Conservation (phyloP, 2,329 filamentous ascomycete species). For the Fusarium sp. region DNA sequence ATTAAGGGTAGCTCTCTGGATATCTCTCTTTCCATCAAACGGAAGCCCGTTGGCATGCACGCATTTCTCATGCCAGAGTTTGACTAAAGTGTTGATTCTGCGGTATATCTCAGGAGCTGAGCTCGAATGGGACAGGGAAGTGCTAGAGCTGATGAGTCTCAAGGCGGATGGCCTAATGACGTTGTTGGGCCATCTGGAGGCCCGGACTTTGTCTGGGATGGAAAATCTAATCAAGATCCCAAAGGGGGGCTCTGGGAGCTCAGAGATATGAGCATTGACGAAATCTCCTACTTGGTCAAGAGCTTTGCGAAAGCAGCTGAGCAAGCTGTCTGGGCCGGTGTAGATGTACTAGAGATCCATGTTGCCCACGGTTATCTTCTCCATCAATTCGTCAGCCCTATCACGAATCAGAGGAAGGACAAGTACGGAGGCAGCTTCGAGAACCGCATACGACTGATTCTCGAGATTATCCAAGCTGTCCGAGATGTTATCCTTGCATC, state of each 20-base stretch:
- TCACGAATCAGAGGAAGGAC: neutral
- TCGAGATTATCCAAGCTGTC: neutral
- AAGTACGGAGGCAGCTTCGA: neutral
- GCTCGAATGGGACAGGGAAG: neutral
- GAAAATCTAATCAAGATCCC: neutral
- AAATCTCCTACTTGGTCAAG: neutral
- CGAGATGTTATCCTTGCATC: neutral
- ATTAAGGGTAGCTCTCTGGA: neutral
- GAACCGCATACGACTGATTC: neutral
- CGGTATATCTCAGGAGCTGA: neutral
- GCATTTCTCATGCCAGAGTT: neutral
- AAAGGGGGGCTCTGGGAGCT: neutral
- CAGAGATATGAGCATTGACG: neutral
- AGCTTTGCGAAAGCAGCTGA: neutral
- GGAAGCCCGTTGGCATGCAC: neutral
- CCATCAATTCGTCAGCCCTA: neutral
- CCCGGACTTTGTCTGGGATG: neutral
- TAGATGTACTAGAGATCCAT: neutral
- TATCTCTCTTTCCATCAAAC: neutral
- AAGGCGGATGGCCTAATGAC: neutral
- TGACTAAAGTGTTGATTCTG: neutral
- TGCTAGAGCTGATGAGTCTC: neutral
- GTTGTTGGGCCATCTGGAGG: neutral
- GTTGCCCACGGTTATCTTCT: neutral
- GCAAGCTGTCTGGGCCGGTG: neutral